These are phyloP conservation scores for Mortierella sp. DNA, from an alignment of 371 early-diverging fungal genomes.

Conservation along the genomic window DNA sequence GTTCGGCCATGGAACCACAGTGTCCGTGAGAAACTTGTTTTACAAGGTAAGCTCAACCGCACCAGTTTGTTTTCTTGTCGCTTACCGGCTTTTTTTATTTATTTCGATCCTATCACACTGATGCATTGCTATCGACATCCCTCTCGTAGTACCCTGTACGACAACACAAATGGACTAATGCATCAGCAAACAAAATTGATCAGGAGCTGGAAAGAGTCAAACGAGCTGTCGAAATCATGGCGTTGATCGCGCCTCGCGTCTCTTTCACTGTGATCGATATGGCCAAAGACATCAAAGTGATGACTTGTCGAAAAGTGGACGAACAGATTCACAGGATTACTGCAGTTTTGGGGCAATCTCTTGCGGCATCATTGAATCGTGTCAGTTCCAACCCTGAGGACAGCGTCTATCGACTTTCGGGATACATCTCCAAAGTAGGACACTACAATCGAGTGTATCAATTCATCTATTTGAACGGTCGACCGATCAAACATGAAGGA, in stretches of 20 bases:
- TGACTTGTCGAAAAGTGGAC: conserved; percentile 61
- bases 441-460: conserved; percentile 56
- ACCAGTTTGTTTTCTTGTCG: no score
- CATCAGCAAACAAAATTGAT: conserved; percentile 29
- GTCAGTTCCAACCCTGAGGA: conserved; percentile 3
- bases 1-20: conserved; percentile 66
- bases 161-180: conserved; percentile 37
- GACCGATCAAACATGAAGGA: conserved; percentile 53
- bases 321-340: conserved; percentile 18
- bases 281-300: conserved; percentile 48
- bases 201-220: conserved; percentile 59
- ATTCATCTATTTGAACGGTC: conserved; percentile 66
- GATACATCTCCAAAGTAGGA: conserved; percentile 29
- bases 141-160: conserved; percentile 19
- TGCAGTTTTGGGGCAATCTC: conserved; percentile 22
- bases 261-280: conserved; percentile 61
- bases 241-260: conserved; percentile 60
- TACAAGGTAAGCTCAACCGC: conserved; percentile 79
- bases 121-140: not conserved
- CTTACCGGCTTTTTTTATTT: no score
- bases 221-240: conserved; percentile 60
- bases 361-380: conserved; percentile 18
- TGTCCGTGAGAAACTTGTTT: conserved; percentile 72
- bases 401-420: conserved; percentile 10
- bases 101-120: no score